Base-by-base conservation (phyloP, 2,329 filamentous ascomycete species). In the Microsporum canis region DNA sequence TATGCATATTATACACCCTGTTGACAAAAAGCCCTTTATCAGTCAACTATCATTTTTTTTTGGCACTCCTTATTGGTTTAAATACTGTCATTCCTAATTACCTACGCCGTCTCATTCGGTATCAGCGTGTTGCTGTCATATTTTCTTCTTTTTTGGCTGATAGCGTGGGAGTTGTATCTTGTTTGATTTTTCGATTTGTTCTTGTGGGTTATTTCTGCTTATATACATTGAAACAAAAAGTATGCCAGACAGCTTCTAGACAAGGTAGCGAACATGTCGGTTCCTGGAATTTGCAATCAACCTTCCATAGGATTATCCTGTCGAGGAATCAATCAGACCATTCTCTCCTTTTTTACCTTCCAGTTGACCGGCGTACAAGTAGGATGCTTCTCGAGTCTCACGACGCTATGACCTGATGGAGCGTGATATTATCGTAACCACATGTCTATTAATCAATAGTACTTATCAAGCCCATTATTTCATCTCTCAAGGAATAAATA, bases 401-500 rank as follows among this genome's bases (percentile, higher is more conserved):
- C 38, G 38, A 12, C 38, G 38, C 8, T 39, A 12, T 39, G 38
- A 39, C 8, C 14, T 23, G n/a, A 23, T 5, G 3, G 43, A 27
- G n/a, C 3, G 43, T 23, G 17, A 23, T 23, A 23, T 23, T 23
- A 23, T 23, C 17, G 17, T 23, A 23, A 23, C 17, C 17, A 23
- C 17, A 23, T 23, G 17, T 23, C 17, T 23, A 23, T 23, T 23
- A 23, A 51, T 31, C 45, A 51, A 33, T 49, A 31, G 14, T 10
- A 51, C 23, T 12, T 3, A 51, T 51, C 14, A 39, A 39, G 12
- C 14, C 55, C 34, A 5, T 57, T 17, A 5, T n/a, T 49, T 45
- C 29, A 29, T n/a, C 43, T n/a, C 41, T 72, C 51, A 61, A n/a
- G 70, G 67, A 38, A 67, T 63, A 55, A 76, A 75, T 59, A 75